These are phyloP conservation scores for Dioscorea cayenensis DNA, from an alignment of 116 monocot genomes.

Conservation along the genomic window DNA sequence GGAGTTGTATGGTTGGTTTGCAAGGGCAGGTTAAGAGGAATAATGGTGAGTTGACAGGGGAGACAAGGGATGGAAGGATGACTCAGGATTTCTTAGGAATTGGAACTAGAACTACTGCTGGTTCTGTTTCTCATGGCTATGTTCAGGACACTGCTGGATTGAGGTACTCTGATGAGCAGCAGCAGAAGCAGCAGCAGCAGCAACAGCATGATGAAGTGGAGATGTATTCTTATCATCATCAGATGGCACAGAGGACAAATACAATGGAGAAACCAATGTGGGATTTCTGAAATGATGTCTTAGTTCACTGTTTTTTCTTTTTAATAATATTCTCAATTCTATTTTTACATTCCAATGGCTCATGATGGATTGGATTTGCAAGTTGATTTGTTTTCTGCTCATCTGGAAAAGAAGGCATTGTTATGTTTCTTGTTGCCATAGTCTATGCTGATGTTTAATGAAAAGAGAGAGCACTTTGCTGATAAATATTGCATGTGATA, in stretches of 20 bases:
- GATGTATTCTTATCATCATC: constrained; percentile 20
- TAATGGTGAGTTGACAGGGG: constrained; percentile 3
- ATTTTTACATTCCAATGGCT: neutral
- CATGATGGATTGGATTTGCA: too few relatives aligned
- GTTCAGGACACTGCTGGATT: constrained; percentile 9
- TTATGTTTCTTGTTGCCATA: too few relatives aligned
- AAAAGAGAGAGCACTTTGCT: too few relatives aligned
- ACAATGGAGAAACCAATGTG: constrained; percentile 30
- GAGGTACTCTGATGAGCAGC: constrained; percentile 18
- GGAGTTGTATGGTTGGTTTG: neutral
- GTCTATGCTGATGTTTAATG: too few relatives aligned
- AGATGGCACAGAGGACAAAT: constrained; percentile 3
- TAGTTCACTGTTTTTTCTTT: neutral
- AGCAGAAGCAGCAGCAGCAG: constrained; percentile 12
- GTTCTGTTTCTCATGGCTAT: constrained; percentile 9
- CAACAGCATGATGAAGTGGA: constrained; percentile 12
- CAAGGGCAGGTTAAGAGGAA: neutral
- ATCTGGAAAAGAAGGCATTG: too few relatives aligned
- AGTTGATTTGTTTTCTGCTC: too few relatives aligned
- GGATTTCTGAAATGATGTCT: constrained; percentile 20
- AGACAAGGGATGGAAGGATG: constrained; percentile 25
- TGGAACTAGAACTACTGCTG: constrained; percentile 9
- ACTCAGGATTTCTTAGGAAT: constrained; percentile 54
- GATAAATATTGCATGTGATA: too few relatives aligned
- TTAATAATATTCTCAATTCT: neutral